These are phyloP conservation scores for Botrytis aclada DNA, from an alignment of 2,329 filamentous ascomycete species.

Conservation along the genomic window DNA sequence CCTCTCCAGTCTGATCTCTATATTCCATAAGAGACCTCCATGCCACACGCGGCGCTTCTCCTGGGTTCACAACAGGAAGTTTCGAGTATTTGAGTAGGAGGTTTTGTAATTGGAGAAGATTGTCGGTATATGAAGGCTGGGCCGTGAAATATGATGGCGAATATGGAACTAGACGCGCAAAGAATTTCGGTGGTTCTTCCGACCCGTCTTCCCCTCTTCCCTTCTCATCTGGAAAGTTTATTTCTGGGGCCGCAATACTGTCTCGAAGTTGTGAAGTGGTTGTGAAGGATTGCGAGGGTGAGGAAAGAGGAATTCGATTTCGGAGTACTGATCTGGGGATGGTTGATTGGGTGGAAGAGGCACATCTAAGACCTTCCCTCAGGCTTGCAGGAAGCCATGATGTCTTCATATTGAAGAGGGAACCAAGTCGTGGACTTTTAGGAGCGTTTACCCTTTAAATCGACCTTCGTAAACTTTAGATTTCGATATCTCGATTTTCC, in stretches of 20 bases:
- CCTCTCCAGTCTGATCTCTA: slow-evolving; percentile 66
- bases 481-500: slow-evolving; percentile 15
- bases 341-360: slow-evolving; percentile 23
- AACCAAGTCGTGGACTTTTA: slow-evolving; percentile 1
- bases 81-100: slow-evolving; percentile 69
- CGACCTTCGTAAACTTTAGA: slow-evolving; percentile 7
- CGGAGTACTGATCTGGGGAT: slow-evolving; percentile 19
- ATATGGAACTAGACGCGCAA: slow-evolving; percentile 71
- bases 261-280: slow-evolving; percentile 34
- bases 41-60: slow-evolving; percentile 67
- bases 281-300: slow-evolving; percentile 31
- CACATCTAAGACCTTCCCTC: slow-evolving; percentile 31
- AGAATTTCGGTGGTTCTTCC: slow-evolving; percentile 39
- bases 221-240: slow-evolving; percentile 41
- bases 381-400: slow-evolving; percentile 34
- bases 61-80: slow-evolving; percentile 65
- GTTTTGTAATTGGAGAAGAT: slow-evolving; percentile 68
- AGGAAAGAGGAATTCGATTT: slow-evolving; percentile 21
- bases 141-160: slow-evolving; percentile 96
- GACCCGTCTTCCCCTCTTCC: slow-evolving; percentile 26
- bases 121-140: slow-evolving; percentile 81
- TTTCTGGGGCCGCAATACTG: slow-evolving; percentile 45
- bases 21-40: slow-evolving; percentile 82
- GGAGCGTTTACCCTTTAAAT: slow-evolving; percentile 5
- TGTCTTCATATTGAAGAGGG: slow-evolving; percentile 35